These are phyloP conservation scores for Plasmodium malariae DNA, from an alignment of 169 alveolate genomes.

Conservation along the genomic window DNA sequence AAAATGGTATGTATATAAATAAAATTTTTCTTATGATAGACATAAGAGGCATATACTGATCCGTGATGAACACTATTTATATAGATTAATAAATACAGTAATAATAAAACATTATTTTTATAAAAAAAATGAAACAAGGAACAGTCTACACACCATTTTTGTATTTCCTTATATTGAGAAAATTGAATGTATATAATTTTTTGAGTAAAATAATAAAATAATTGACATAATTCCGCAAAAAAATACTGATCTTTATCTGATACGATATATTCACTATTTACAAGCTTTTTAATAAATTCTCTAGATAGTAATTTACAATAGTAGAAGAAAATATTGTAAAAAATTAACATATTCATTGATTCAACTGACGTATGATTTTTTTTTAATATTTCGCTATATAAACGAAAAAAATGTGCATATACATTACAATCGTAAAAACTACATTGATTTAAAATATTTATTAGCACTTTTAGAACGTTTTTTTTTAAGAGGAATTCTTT, in stretches of 20 bases:
- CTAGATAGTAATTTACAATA: conserved; percentile 56
- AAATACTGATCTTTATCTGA: conserved; percentile 58
- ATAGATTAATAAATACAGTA: conserved; percentile 58
- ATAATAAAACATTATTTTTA: conserved; percentile 61
- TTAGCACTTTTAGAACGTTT: conserved; percentile 32
- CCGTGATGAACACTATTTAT: conserved; percentile 73
- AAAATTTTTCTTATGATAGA: conserved; percentile 51
- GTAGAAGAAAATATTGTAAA: conserved; percentile 65
- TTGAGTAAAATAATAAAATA: conserved; percentile 73
- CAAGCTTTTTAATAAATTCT: conserved; percentile 47
- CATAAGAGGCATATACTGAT: conserved; percentile 62
- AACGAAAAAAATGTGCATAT: conserved; percentile 70
- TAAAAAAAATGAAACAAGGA: conserved; percentile 62
- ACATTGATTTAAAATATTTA: conserved; percentile 49
- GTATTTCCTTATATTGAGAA: conserved; percentile 75
- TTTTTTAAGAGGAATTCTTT: conserved; percentile 34
- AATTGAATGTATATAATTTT: conserved; percentile 76
- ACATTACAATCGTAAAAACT: conserved; percentile 75
- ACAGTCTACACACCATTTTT: conserved; percentile 77
- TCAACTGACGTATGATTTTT: conserved; percentile 51
- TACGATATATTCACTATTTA: conserved; percentile 39
- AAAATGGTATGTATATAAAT: conserved; percentile 57
- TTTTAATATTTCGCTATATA: conserved; percentile 69
- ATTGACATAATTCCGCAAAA: conserved; percentile 38
- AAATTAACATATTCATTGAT: conserved; percentile 74